These are phyloP conservation scores for Plectosphaerella sp. DNA, from an alignment of 2,329 filamentous ascomycete species.

Conservation along the genomic window DNA sequence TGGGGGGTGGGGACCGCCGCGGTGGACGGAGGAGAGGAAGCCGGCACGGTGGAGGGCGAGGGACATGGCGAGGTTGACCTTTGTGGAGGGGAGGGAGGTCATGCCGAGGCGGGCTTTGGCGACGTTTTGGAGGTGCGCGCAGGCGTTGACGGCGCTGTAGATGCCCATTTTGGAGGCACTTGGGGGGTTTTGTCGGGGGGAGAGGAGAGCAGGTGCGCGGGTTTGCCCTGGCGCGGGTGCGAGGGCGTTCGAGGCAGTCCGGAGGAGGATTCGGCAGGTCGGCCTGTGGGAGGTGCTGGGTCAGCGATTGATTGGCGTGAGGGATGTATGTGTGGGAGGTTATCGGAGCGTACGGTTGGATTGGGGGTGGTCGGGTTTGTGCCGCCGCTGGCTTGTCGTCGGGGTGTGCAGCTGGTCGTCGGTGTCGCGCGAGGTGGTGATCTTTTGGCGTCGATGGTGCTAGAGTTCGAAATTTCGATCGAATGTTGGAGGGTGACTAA, in stretches of 20 bases:
- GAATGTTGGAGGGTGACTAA: not conserved
- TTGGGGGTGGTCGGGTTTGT: not conserved
- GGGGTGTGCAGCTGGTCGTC: not conserved
- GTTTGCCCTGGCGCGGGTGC: not conserved
- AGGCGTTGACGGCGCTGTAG: conserved; percentile 71
- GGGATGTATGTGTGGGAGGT: not conserved
- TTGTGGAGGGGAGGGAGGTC: conserved; percentile 76
- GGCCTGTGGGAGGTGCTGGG: not conserved
- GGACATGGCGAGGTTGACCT: conserved; percentile 71
- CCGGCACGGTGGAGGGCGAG: conserved; percentile 78
- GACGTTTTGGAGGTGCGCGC: conserved; percentile 88
- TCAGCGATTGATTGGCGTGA: not conserved
- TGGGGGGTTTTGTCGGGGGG: not conserved
- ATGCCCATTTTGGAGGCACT: conserved; percentile 36
- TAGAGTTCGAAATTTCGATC: too few relatives aligned
- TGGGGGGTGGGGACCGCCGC: conserved; percentile 56
- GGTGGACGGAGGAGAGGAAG: conserved; percentile 75
- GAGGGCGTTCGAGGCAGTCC: not conserved
- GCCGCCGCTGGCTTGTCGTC: not conserved
- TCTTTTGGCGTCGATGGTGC: too few relatives aligned
- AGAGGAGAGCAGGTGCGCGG: not conserved
- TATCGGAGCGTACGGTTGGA: too few relatives aligned
- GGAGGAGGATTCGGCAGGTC: not conserved
- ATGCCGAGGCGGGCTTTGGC: conserved; percentile 77
- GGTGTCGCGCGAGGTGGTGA: not conserved